These are phyloP conservation scores for barrel medic (Medicago truncatula) DNA, from an alignment of 306 rosid species.

Conservation along the genomic window MtrunA17r5.0-ANR NC_053044.1:37026001-37026500, in stretches of 20 bases:
- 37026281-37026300: not conserved
- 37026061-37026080: conserved; percentile 77
- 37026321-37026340: not conserved
- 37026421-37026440: too few relatives aligned
- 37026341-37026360: too few relatives aligned
- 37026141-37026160: conserved; percentile 20
- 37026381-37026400: too few relatives aligned
- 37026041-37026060: conserved; percentile 66
- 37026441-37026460: too few relatives aligned
- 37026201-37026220: not conserved
- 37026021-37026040: conserved; percentile 28
- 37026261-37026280: not conserved
- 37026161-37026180: conserved; percentile 28
- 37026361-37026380: too few relatives aligned
- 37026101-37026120: conserved; percentile 41
- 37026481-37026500: too few relatives aligned
- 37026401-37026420: too few relatives aligned
- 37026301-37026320: not conserved
- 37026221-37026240: not conserved
- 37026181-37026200: not conserved
- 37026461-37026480: too few relatives aligned
- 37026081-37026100: conserved; percentile 43
- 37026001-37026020: conserved; percentile 27
- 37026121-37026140: conserved; percentile 41
- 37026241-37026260: not conserved